Percentiles rank a stretch among this genome's conserved stretches.
These are phyloP conservation scores for Magnaporthiopsis rhizophila DNA, from an alignment of 2,329 filamentous ascomycete genomes.

Conservation along the genomic window DNA sequence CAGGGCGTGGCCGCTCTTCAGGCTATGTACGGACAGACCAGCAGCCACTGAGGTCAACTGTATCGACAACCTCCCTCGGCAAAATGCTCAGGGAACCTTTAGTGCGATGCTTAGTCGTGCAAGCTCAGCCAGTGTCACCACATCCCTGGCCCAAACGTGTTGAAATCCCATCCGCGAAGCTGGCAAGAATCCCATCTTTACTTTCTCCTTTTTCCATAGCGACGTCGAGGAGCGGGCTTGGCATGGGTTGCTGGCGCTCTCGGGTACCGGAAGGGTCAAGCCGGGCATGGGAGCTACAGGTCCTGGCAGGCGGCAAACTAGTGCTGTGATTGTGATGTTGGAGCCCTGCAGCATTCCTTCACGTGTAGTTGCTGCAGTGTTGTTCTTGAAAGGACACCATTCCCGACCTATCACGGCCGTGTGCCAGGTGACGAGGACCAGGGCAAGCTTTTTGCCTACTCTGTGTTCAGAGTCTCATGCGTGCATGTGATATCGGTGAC, in stretches of 20 bases:
- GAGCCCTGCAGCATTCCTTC: not conserved
- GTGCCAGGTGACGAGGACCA: not conserved
- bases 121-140: not conserved
- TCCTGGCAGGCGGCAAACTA: not conserved
- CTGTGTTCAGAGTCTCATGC: not conserved
- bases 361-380: not conserved
- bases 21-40: not conserved
- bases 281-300: constrained; percentile 1
- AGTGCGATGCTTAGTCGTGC: not conserved
- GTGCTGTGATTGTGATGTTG: not conserved
- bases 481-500: not conserved
- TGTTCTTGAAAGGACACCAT: not conserved
- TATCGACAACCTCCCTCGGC: not conserved
- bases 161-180: not conserved
- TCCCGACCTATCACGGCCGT: not conserved
- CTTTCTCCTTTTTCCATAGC: not conserved
- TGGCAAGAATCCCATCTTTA: not conserved
- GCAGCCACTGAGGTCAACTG: not conserved
- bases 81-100: not conserved
- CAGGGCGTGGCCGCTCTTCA: not conserved
- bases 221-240: not conserved
- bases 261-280: not conserved
- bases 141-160: not conserved
- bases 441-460: not conserved
- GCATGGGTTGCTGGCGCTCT: not conserved